Conservation (phyloP, 2,329 filamentous ascomycete species). For the Trichoderma afroharzianum region DNA sequence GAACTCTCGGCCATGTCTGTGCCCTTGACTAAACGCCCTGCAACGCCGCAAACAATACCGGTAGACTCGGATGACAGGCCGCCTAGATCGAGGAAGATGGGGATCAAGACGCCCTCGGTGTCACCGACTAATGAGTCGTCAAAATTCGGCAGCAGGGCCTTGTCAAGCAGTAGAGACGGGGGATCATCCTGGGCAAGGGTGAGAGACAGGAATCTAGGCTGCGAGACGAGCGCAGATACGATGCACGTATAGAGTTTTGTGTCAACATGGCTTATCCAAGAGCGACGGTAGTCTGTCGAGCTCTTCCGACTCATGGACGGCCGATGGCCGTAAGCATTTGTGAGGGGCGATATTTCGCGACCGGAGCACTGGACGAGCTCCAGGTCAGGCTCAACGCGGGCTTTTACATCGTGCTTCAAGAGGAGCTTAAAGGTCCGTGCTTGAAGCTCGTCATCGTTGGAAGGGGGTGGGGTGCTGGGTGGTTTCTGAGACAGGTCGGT, state of each 20-base stretch:
- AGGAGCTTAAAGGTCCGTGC: slow-evolving; percentile 78
- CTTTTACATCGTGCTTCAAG: slow-evolving; percentile 70
- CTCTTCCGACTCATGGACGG: slow-evolving; percentile 35
- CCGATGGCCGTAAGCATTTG: slow-evolving; percentile 36
- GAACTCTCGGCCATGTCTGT: slow-evolving; percentile 55
- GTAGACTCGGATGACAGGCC: slow-evolving; percentile 82
- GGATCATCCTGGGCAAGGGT: slow-evolving; percentile 71
- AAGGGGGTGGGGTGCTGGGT: slow-evolving; percentile 71
- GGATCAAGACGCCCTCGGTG: slow-evolving; percentile 68
- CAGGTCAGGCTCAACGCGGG: slow-evolving; percentile 64
- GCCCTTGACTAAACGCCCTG: slow-evolving; percentile 73
- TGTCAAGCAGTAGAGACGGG: slow-evolving; percentile 70
- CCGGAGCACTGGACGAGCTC: slow-evolving; percentile 81
- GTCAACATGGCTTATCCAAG: slow-evolving; percentile 60
- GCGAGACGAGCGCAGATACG: slow-evolving; percentile 57
- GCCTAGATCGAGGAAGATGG: slow-evolving; percentile 83
- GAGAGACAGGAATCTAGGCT: slow-evolving; percentile 68
- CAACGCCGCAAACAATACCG: slow-evolving; percentile 92
- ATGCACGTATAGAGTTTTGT: slow-evolving; percentile 61
- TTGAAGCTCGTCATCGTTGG: slow-evolving; percentile 75
- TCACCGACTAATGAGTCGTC: slow-evolving; percentile 73
- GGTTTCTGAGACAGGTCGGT: slow-evolving; percentile 34
- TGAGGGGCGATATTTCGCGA: slow-evolving; percentile 43
- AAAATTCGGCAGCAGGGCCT: slow-evolving; percentile 60
- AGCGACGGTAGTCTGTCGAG: slow-evolving; percentile 33